phyloP scores from a whole-genome alignment of 2,329 filamentous ascomycete species.

The Fusarium sp. region DNA sequence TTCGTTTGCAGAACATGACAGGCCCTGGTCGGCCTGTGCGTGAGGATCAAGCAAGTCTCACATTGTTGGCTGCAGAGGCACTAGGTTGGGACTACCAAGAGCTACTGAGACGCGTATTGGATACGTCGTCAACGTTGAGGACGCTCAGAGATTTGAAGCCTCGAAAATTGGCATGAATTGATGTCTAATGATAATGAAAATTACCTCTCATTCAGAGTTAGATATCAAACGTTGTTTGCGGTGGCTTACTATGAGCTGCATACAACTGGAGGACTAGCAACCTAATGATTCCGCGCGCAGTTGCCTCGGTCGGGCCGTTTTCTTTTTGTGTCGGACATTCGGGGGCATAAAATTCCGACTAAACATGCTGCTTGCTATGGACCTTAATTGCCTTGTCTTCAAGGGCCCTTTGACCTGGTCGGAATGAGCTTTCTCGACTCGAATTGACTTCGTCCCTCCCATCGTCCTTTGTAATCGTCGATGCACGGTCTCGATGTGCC shows the following conservation, averaged over 20 bases:
- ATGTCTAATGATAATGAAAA: background rate
- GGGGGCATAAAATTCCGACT: constrained; percentile 37
- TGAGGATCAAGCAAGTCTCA: constrained; percentile 36
- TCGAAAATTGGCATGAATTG: background rate
- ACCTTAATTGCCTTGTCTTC: constrained; percentile 9
- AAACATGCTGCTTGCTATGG: constrained; percentile 32
- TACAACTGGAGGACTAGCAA: background rate
- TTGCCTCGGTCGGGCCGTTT: constrained; percentile 20
- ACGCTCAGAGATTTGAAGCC: background rate
- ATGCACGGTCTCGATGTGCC: constrained; percentile 35
- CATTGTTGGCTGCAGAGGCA: constrained; percentile 25
- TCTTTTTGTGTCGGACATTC: constrained; percentile 29
- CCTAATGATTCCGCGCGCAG: background rate
- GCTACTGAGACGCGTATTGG: constrained; percentile 17
- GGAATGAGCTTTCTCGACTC: constrained; percentile 35
- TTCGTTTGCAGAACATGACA: constrained; percentile 34
- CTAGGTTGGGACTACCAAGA: constrained; percentile 28
- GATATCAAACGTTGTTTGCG: background rate
- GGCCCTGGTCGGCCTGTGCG: constrained; percentile 28
- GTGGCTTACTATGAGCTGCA: constrained; percentile 17
- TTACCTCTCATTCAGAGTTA: background rate
- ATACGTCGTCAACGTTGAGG: constrained; percentile 18
- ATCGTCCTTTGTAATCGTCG: constrained; percentile 34
- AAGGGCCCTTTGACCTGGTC: constrained; percentile 17
- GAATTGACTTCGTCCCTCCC: constrained; percentile 40